phyloP scores from a whole-genome alignment of 139 green algal species.

The Dunaliella primolecta region DNA sequence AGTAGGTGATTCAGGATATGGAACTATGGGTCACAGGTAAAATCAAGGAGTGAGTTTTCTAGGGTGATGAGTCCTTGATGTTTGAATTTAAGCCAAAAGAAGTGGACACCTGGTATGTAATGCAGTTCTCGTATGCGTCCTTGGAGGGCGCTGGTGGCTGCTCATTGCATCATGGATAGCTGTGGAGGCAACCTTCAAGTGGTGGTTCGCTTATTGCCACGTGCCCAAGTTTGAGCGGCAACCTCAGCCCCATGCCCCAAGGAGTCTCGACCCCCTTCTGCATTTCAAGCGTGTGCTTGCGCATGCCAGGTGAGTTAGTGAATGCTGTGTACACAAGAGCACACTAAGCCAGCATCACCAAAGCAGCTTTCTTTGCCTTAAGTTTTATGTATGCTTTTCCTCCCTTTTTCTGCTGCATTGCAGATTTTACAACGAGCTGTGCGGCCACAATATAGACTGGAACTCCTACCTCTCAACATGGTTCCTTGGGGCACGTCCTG shows the following conservation, averaged over 20 bases:
- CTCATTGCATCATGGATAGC: background rate
- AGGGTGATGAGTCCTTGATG: too few relatives aligned
- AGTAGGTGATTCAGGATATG: too few relatives aligned
- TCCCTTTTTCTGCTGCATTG: too few relatives aligned
- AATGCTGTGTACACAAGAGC: too few relatives aligned
- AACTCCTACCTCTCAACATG: background rate
- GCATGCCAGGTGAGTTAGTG: background rate
- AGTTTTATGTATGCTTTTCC: too few relatives aligned
- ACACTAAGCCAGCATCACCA: too few relatives aligned
- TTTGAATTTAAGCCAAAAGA: too few relatives aligned
- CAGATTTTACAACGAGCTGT: background rate
- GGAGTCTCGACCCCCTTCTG: background rate
- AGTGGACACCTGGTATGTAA: background rate
- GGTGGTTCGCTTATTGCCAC: background rate
- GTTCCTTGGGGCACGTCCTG: background rate
- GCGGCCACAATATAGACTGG: background rate
- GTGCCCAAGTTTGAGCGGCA: background rate
- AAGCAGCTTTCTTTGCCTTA: too few relatives aligned
- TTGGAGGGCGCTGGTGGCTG: background rate
- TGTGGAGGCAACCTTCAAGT: background rate
- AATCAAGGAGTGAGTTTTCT: too few relatives aligned
- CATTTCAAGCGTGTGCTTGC: background rate
- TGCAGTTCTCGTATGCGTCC: background rate
- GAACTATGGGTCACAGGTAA: too few relatives aligned
- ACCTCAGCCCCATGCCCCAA: background rate